Evolutionary conservation across 2,329 filamentous ascomycete genomes (phyloP).

Genomic region (Paracorniculantispora psalliotae): DNA sequence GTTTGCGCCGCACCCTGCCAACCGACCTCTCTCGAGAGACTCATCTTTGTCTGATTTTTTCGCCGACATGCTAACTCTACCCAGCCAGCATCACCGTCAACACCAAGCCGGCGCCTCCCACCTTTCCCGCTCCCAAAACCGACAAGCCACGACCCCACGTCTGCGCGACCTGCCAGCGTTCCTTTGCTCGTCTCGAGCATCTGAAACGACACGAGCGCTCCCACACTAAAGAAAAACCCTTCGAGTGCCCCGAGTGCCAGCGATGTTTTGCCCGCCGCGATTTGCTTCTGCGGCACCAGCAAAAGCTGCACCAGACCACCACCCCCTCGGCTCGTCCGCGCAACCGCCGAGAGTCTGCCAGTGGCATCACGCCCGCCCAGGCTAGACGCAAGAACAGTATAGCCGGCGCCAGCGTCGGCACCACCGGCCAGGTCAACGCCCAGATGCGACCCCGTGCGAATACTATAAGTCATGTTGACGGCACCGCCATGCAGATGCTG

Average conservation of each 20-base stretch:
- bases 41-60: not conserved
- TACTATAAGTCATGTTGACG: constrained; percentile 91
- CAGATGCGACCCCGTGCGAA: constrained; percentile 86
- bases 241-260: constrained; percentile 91
- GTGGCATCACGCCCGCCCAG: constrained; percentile 59
- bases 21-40: not conserved
- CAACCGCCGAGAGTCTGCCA: constrained; percentile 85
- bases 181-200: constrained; percentile 92
- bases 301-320: constrained; percentile 93
- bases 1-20: not conserved
- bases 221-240: constrained; percentile 85
- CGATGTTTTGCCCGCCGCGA: constrained; percentile 94
- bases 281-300: constrained; percentile 87
- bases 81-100: constrained; percentile 49
- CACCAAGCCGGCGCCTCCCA: constrained; percentile 35
- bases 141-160: constrained; percentile 96
- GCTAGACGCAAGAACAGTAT: constrained; percentile 89
- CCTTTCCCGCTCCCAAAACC: constrained; percentile 81
- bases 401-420: constrained; percentile 48
- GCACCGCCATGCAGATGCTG: constrained; percentile 67
- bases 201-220: constrained; percentile 56
- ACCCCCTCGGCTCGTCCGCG: constrained; percentile 82
- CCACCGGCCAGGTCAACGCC: constrained; percentile 39
- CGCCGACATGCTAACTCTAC: not conserved
- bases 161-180: constrained; percentile 84